These are phyloP conservation scores for Thielaviopsis punctulata DNA, from an alignment of 2,329 filamentous ascomycete genomes.

Conservation along the genomic window DNA sequence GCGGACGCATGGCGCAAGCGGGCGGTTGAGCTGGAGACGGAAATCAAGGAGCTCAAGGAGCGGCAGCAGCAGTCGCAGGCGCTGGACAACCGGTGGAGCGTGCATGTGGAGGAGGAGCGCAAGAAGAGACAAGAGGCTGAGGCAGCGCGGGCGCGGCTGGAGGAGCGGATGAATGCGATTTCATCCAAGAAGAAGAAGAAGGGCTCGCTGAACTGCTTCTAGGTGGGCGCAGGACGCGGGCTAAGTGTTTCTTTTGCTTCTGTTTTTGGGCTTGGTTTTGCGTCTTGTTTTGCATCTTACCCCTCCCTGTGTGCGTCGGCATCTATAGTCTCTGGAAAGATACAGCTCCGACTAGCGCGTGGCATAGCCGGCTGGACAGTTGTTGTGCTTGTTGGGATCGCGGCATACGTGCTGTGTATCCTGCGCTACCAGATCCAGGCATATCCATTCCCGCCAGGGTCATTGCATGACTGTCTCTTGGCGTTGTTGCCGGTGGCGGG, in stretches of 20 bases:
- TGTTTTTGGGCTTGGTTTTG: neutral
- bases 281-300: neutral
- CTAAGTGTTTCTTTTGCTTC: conserved; percentile 6
- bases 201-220: conserved; percentile 93
- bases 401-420: conserved; percentile 1
- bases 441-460: conserved; percentile 6
- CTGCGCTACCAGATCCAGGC: conserved; percentile 8
- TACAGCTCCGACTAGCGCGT: neutral
- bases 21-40: conserved; percentile 54
- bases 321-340: neutral
- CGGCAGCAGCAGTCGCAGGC: conserved; percentile 26
- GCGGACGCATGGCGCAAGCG: conserved; percentile 84
- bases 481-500: conserved; percentile 3
- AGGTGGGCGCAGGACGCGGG: conserved; percentile 21
- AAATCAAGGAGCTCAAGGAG: conserved; percentile 49
- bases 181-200: conserved; percentile 92
- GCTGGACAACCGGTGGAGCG: conserved; percentile 44
- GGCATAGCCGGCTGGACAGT: neutral
- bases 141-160: conserved; percentile 70
- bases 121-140: conserved; percentile 85
- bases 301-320: neutral
- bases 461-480: conserved; percentile 7
- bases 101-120: conserved; percentile 92
- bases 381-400: neutral
- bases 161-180: conserved; percentile 86